A percentile compares a stretch with the other conserved stretches of the same genome.
These are phyloP conservation scores for Tranzscheliella williamsii DNA, from an alignment of 1,284 basidiomycete species.

Conservation along the genomic window DNA sequence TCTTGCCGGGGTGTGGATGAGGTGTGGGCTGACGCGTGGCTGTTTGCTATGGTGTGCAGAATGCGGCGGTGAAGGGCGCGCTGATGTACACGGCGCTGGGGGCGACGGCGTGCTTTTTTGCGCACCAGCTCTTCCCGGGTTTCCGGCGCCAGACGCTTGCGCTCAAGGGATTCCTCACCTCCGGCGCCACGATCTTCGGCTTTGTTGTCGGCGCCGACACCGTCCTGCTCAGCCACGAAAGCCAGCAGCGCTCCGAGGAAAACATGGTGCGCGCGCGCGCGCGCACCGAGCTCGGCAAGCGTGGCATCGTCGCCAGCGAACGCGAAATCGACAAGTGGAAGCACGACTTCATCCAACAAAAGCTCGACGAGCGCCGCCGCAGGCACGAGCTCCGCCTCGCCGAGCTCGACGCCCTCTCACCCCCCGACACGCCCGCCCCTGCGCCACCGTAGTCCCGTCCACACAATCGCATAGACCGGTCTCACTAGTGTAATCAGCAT, in stretches of 20 bases:
- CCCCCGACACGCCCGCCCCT: background rate
- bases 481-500: too few species aligned
- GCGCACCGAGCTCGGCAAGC: slow-evolving; percentile 41
- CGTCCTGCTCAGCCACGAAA: slow-evolving; percentile 47
- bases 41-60: too few species aligned
- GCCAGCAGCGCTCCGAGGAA: slow-evolving; percentile 43
- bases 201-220: slow-evolving; percentile 54
- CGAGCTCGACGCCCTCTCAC: background rate
- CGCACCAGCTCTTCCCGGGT: slow-evolving; percentile 50
- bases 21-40: too few species aligned
- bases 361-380: slow-evolving; percentile 25
- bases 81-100: slow-evolving; percentile 40
- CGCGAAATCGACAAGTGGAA: slow-evolving; percentile 55
- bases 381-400: too few species aligned
- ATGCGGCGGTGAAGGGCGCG: slow-evolving; percentile 47
- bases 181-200: slow-evolving; percentile 50
- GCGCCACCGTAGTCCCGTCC: too few species aligned
- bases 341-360: slow-evolving; percentile 37
- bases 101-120: slow-evolving; percentile 36
- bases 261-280: slow-evolving; percentile 45
- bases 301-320: slow-evolving; percentile 51
- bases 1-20: too few species aligned
- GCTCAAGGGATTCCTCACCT: slow-evolving; percentile 49
- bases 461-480: too few species aligned
- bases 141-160: slow-evolving; percentile 52